phyloP scores from a whole-genome alignment of 176 grass and related monocot species.

The Bothriochloa decipiens region DNA sequence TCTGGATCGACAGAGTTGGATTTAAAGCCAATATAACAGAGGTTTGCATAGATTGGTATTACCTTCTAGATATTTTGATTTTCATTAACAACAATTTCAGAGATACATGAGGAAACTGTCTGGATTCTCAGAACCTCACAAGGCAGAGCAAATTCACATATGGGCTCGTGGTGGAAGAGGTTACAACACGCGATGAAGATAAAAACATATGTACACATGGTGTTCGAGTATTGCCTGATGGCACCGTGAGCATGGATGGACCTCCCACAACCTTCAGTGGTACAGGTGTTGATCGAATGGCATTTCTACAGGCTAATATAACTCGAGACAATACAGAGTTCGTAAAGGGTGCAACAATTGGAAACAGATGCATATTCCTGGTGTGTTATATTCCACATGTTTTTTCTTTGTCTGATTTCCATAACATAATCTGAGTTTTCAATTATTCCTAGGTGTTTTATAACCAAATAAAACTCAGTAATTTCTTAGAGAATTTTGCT shows the following conservation, averaged over 20 bases:
- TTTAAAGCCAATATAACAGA: constrained; percentile 98
- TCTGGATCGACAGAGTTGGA: constrained; percentile 88
- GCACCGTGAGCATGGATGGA: constrained; percentile 83
- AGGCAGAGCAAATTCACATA: constrained; percentile 93
- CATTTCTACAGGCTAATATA: constrained; percentile 81
- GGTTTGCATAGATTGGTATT: constrained; percentile 32
- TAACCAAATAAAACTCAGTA: not conserved
- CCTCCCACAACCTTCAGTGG: constrained; percentile 97
- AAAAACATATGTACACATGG: constrained; percentile 85
- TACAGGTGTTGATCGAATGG: constrained; percentile 75
- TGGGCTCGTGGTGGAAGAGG: constrained; percentile 83
- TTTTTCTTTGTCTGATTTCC: constrained; percentile 2
- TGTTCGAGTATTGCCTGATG: constrained; percentile 69
- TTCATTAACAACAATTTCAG: not conserved
- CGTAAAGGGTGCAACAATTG: constrained; percentile 73
- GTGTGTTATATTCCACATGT: constrained; percentile 35
- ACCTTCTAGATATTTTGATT: constrained; percentile 12
- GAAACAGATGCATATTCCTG: constrained; percentile 86
- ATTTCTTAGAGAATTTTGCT: too few species aligned
- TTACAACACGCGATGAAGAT: constrained; percentile 79
- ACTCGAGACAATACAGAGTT: constrained; percentile 87
- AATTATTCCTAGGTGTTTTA: not conserved
- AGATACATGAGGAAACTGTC: constrained; percentile 31
- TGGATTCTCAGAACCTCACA: constrained; percentile 69
- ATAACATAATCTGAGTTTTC: not conserved